Base-by-base conservation (phyloP, 2,329 filamentous ascomycete genomes). In the Scedosporium dehoogii region DNA sequence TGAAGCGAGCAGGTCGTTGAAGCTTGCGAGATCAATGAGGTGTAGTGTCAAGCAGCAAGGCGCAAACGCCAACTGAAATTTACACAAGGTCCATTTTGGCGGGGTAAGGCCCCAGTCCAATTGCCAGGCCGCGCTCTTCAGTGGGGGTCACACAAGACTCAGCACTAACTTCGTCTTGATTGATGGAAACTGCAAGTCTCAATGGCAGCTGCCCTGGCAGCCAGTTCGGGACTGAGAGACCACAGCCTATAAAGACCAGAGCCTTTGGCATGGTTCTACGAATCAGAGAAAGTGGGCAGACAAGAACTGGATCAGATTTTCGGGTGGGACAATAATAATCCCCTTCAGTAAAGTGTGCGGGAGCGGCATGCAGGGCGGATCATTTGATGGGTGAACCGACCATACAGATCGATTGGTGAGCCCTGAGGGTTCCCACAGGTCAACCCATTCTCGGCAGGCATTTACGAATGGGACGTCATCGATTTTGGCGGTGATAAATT, bases 331-430 rank as follows among this genome's bases (percentile, higher is more conserved):
- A 55, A 14, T 14, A 55, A 55, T 55, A 27, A 14, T 27, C 18
- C 51, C 51, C 23, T 27, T 29, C 23, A 14, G 12, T 6, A 23
- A 55, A 55, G 21, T 27, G 51, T 55, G 51, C 18, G 59, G 41
- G 27, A 33, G 44, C 42, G 59, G 44, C 59, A 60, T 60, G 59
- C 59, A 60, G 59, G 59, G 59, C 44, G 33, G 44, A 29, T 60
- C 58, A 59, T 59, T 59, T 51, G 42, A 51, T 38, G 44, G n/a
- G 21, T 14, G 42, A 27, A n/a, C 27, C n/a, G 25, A 53, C 55
- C 55, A 56, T 41, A 18, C 48, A 38, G 29, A 29, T 18, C 46
- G 46, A 51, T 18, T 18, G 46, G 2, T 14, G 16, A 29, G 33
- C 59, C 42, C 59, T 56, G 59, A 56, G 29, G 59, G 38, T 33